Percentiles rank a stretch among this genome's conserved stretches.
Evolutionary conservation across 1,139 yeast species (phyloP).

Genomic region (Candida sp.): DNA sequence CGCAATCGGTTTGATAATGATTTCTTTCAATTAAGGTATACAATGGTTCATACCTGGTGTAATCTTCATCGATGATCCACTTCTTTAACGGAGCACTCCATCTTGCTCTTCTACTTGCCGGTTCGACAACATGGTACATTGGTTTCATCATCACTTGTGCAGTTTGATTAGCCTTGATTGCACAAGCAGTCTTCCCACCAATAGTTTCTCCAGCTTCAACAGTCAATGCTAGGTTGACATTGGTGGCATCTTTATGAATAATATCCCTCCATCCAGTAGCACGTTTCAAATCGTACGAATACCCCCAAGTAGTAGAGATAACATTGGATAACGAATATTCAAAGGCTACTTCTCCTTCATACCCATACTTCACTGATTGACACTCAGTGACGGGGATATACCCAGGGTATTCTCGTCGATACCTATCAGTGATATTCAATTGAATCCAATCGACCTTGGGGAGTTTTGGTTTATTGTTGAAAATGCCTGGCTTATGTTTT

Average conservation of each 20-base stretch:
- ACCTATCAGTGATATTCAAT: slow-evolving; percentile 7
- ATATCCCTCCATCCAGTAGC: slow-evolving; percentile 7
- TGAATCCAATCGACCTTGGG: slow-evolving; percentile 14
- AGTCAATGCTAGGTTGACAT: not conserved
- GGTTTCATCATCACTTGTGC: slow-evolving; percentile 23
- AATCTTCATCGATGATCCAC: slow-evolving; percentile 12
- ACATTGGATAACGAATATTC: slow-evolving; percentile 6
- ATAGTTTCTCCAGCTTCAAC: not conserved
- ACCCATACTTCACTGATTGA: slow-evolving; percentile 19
- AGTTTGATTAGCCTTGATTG: slow-evolving; percentile 12
- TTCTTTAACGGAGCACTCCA: slow-evolving; percentile 9
- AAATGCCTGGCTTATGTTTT: not conserved
- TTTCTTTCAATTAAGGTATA: slow-evolving; percentile 11
- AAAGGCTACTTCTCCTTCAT: slow-evolving; percentile 15
- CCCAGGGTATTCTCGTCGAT: slow-evolving; percentile 13
- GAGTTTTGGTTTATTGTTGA: not conserved
- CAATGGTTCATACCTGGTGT: slow-evolving; percentile 8
- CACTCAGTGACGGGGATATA: slow-evolving; percentile 21
- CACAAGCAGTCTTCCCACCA: slow-evolving; percentile 14
- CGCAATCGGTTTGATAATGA: slow-evolving; percentile 15
- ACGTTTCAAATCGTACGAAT: slow-evolving; percentile 4
- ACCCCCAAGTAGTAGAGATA: slow-evolving; percentile 5
- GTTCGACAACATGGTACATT: slow-evolving; percentile 8
- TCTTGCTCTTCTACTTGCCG: slow-evolving; percentile 10
- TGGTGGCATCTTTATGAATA: slow-evolving; percentile 3